Evolutionary conservation across 257 asterid species (phyloP).

Genomic region (Parsonsia alboflavescens): DNA sequence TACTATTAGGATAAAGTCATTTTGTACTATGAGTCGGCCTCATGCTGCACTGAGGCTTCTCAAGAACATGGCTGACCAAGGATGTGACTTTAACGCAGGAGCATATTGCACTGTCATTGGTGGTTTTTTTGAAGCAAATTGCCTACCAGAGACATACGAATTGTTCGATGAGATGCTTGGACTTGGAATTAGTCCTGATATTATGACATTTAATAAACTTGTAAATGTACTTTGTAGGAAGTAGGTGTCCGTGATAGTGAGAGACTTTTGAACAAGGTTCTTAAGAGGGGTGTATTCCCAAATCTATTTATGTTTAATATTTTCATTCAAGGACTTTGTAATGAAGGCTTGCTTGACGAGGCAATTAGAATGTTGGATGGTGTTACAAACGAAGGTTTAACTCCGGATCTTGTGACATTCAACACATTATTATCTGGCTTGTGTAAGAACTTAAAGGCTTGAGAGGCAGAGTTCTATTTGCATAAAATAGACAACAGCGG

Average conservation of each 20-base stretch:
- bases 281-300: slow-evolving; percentile 68
- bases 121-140: slow-evolving; percentile 68
- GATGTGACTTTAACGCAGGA: slow-evolving; percentile 63
- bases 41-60: slow-evolving; percentile 81
- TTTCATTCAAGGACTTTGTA: slow-evolving; percentile 79
- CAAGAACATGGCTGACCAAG: slow-evolving; percentile 74
- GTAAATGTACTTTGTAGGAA: slow-evolving; percentile 67
- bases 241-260: slow-evolving; percentile 67
- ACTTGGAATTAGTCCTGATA: slow-evolving; percentile 55
- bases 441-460: slow-evolving; percentile 73
- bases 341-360: slow-evolving; percentile 49
- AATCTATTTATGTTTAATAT: slow-evolving; percentile 76
- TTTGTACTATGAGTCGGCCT: slow-evolving; percentile 75
- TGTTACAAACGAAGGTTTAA: slow-evolving; percentile 40
- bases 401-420: slow-evolving; percentile 77
- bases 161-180: slow-evolving; percentile 74
- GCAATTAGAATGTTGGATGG: slow-evolving; percentile 63
- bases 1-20: slow-evolving; percentile 79
- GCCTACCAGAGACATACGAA: slow-evolving; percentile 41
- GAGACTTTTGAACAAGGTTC: slow-evolving; percentile 63
- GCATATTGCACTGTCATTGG: slow-evolving; percentile 69
- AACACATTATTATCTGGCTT: slow-evolving; percentile 78
- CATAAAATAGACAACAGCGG: slow-evolving; percentile 75
- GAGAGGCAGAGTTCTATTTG: slow-evolving; percentile 68
- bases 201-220: slow-evolving; percentile 72